Base-by-base conservation (phyloP, 805 yeast species). In the Huiozyma sinensis region DNA sequence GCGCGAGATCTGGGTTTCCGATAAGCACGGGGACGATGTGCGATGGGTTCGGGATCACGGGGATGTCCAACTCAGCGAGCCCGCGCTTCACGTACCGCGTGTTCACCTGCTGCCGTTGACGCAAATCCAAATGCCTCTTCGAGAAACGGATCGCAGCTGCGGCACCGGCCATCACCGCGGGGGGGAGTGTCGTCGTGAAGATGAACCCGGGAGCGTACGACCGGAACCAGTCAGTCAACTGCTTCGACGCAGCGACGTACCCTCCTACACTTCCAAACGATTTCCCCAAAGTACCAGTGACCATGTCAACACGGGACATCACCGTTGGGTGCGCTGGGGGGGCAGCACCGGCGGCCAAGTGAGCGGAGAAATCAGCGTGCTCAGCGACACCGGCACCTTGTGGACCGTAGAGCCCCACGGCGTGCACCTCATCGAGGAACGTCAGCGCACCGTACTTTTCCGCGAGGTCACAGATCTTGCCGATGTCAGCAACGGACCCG, bases 321-420 rank as follows among this genome's bases (percentile, higher is more conserved):
- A 83, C 83, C 7, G 95, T 79, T 36, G 55, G 51, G 29, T 39
- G 37, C 10, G 30, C 40, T 51, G 78, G 75, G 12, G 76, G 68
- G 10, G 72, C 72, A 53, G 78, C 68, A 52, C 92, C 92, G 11
- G 79, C 64, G 46, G 69, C 61, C 58, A 85, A 76, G 61, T 90
- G 95, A 44, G 80, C 79, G 39, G 85, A 85, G 55, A 88, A 92
- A 67, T 92, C 86, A 57, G 83, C 72, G 64, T 92, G 98, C 67
- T 92, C 99, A 40, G 97, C 96, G 44, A 92, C 97, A 69, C 99
- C 99, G 32, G 96, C 98, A 61, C 99, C 99, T 57, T 85, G 95
- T 47, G 99, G 97, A 57, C 99, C 99, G 62, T 92, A 92, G 81
- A 92, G 76, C 44, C 99, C 99, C 39, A 92, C 97, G 33, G 98